Percentiles rank a stretch among this genome's conserved stretches.
Conservation (phyloP, 441 rosid species). For the Mallotus repandus region DNA sequence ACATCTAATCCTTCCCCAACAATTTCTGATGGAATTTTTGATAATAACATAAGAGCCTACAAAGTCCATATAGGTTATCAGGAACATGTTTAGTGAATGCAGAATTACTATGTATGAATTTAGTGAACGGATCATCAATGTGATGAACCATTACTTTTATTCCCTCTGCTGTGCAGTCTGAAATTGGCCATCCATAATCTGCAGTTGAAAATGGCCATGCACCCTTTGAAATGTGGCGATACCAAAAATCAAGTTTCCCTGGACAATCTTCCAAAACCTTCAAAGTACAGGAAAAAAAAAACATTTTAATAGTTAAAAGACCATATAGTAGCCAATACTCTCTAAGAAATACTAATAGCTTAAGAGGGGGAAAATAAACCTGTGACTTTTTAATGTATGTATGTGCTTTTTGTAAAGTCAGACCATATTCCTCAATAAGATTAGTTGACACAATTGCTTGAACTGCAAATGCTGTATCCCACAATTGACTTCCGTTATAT, state of each 20-base stretch:
- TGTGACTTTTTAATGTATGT: constrained; percentile 64
- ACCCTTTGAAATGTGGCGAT: constrained; percentile 96
- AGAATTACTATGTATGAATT: no score
- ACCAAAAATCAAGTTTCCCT: constrained; percentile 77
- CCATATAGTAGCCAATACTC: background rate
- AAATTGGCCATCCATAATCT: constrained; percentile 97
- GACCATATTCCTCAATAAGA: constrained; percentile 63
- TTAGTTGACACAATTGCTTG: constrained; percentile 84
- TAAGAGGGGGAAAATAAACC: constrained; percentile 42
- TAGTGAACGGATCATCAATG: constrained; percentile 8
- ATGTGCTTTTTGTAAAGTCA: constrained; percentile 66
- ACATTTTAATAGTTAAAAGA: constrained; percentile 7
- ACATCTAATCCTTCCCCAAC: constrained; percentile 77
- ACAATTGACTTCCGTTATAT: constrained; percentile 93
- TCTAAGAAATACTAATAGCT: constrained; percentile 17
- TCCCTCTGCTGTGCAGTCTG: constrained; percentile 98
- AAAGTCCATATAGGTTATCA: constrained; percentile 24
- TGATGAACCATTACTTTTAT: constrained; percentile 58
- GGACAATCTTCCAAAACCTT: constrained; percentile 86
- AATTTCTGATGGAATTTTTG: constrained; percentile 61
- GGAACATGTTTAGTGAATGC: constrained; percentile 14
- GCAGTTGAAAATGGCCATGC: constrained; percentile 98
- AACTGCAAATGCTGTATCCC: constrained; percentile 87
- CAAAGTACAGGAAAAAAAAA: constrained; percentile 22
- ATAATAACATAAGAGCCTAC: constrained; percentile 70